Conservation (phyloP, 129 eudicot genomes). For the Glebionis coronaria region DNA sequence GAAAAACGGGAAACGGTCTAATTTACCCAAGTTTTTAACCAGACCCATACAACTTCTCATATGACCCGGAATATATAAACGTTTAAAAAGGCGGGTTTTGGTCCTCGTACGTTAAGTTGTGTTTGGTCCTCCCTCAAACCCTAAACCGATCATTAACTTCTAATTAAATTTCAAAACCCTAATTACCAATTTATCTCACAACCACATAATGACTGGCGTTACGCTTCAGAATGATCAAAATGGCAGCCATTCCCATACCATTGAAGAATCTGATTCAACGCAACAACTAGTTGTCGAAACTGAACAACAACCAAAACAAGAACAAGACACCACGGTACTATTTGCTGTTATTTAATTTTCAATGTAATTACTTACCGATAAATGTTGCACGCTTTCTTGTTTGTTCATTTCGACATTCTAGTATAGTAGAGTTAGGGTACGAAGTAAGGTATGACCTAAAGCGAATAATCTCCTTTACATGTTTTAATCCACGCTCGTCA, state of each 20-base stretch:
- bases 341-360: not conserved
- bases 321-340: constrained; percentile 30
- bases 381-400: not conserved
- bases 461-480: not conserved
- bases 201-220: constrained; percentile 12
- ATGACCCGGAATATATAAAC: no score
- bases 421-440: constrained; percentile 13
- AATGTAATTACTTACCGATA: not conserved
- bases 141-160: no score
- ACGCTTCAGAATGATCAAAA: constrained; percentile 24
- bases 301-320: constrained; percentile 8
- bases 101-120: no score
- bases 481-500: no score
- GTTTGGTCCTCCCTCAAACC: no score
- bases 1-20: no score
- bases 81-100: no score
- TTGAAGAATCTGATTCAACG: constrained; percentile 19
- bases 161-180: no score
- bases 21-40: no score
- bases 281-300: constrained; percentile 18
- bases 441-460: not conserved
- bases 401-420: not conserved
- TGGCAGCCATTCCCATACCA: constrained; percentile 17
- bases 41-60: no score
- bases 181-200: no score